Percentiles rank a stretch among this genome's conserved stretches.
These are phyloP conservation scores for Chloromonas sp. DNA, from an alignment of 163 green algal genomes.

Conservation along the genomic window DNA sequence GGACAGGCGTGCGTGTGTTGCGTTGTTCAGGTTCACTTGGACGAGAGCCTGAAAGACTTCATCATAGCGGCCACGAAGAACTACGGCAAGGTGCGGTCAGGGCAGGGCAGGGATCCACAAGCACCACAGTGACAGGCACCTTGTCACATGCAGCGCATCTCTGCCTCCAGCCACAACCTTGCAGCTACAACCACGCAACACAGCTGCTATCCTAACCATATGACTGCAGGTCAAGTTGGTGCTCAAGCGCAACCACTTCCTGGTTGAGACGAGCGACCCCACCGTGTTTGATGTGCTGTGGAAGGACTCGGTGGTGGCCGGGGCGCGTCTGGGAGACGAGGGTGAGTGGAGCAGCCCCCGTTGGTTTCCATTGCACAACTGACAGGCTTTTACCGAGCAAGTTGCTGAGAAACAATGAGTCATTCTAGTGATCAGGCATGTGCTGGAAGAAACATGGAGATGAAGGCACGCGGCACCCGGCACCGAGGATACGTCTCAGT, in stretches of 20 bases:
- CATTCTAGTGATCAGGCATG: too few relatives aligned
- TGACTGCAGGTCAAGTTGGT: conserved; percentile 87
- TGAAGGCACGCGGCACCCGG: too few relatives aligned
- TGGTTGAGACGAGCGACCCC: conserved; percentile 82
- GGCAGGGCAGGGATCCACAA: too few relatives aligned
- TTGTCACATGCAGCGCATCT: too few relatives aligned
- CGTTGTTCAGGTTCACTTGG: conserved; percentile 54
- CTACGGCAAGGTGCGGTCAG: conserved; percentile 7
- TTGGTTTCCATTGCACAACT: neutral
- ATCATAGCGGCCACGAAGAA: conserved; percentile 69
- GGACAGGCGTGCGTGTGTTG: too few relatives aligned
- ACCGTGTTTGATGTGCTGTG: conserved; percentile 53
- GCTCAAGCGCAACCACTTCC: conserved; percentile 92
- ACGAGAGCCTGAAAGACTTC: conserved; percentile 74
- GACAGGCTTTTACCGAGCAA: too few relatives aligned
- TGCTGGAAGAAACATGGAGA: too few relatives aligned
- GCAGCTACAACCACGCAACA: neutral
- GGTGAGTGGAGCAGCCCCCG: conserved; percentile 8
- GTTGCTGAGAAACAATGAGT: too few relatives aligned
- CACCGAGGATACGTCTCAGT: too few relatives aligned
- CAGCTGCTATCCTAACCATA: too few relatives aligned
- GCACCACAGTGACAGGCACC: neutral
- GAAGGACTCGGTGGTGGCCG: conserved; percentile 37
- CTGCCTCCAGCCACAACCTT: neutral
- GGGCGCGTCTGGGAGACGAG: conserved; percentile 22